Percentiles rank a stretch among this genome's conserved stretches.
Conservation (phyloP, 352 stramenopile species). For the Globisporangium paddicum region DNA sequence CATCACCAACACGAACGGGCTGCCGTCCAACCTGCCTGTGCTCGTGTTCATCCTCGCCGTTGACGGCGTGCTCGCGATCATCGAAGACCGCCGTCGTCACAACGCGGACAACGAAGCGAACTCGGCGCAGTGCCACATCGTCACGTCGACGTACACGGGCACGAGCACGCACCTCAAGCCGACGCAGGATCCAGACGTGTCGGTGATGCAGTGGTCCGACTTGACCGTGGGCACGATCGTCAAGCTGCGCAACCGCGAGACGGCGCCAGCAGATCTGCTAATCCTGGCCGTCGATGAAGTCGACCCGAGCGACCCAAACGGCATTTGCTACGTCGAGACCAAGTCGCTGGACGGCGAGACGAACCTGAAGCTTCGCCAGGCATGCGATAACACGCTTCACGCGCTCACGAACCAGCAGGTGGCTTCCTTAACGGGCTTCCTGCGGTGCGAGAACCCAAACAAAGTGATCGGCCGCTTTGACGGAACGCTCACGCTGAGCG, state of each 20-base stretch:
- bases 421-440: slow-evolving; percentile 32
- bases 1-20: slow-evolving; percentile 81
- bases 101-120: slow-evolving; percentile 82
- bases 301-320: slow-evolving; percentile 48
- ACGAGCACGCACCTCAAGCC: slow-evolving; percentile 23
- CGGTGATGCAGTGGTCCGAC: slow-evolving; percentile 60
- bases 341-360: slow-evolving; percentile 88
- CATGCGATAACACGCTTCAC: slow-evolving; percentile 51
- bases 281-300: slow-evolving; percentile 76
- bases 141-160: slow-evolving; percentile 46
- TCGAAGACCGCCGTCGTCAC: slow-evolving; percentile 84
- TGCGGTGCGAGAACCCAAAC: slow-evolving; percentile 78
- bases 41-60: slow-evolving; percentile 89
- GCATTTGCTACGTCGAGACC: slow-evolving; percentile 87
- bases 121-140: slow-evolving; percentile 55
- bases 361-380: slow-evolving; percentile 86
- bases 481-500: slow-evolving; percentile 42
- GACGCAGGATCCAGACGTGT: slow-evolving; percentile 35
- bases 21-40: slow-evolving; percentile 80
- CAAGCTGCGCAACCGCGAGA: slow-evolving; percentile 74
- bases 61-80: slow-evolving; percentile 74
- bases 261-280: slow-evolving; percentile 77
- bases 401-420: slow-evolving; percentile 32
- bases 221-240: slow-evolving; percentile 84
- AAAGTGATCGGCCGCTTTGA: slow-evolving; percentile 77